Base-by-base conservation (phyloP, 495 filamentous ascomycete species). In the Pyrenopolyporus hunteri region DNA sequence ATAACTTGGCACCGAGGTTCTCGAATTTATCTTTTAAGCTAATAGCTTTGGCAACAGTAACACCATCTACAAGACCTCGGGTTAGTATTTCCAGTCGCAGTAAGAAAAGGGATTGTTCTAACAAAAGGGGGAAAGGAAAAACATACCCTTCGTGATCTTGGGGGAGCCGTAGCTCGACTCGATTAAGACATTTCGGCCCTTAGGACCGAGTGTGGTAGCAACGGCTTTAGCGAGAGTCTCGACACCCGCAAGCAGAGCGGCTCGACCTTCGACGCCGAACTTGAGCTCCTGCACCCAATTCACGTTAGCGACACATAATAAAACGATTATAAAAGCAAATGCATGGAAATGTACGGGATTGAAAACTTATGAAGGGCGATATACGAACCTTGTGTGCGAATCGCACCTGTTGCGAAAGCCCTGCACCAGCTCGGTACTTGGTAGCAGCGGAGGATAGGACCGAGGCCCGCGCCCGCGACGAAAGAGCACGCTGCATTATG, bases 21-120 rank as follows among this genome's bases (percentile, higher is more conserved):
- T 98, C 95, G 78, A 97, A 98, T 78, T 98, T 98, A 82, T 98
- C 94, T 84, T 98, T 87, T 42, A 98, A 85, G 61, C 85, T 86
- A 68, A 98, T 91, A 52, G 93, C 93, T 79, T 86, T 89, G 66
- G 92, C 92, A 69, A 97, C 92, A 63, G 90, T 96, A 29, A 97
- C 92, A 87, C 92, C 92, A 77, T 97, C 92, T 96, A 55, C 22
- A 53, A n/a, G n/a, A 54, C 40, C 37, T 49, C 50, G 40, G 14
- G 58, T 75, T 53, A 71, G 60, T 57, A 49, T 54, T 29, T 14
- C 10, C 2, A 28, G 9, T 35, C 10, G 22, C 16, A 19, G 28
- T 33, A 19, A 13, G 7, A 33, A 32, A 31, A 26, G 46, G n/a
- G n/a, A n/a, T n/a, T n/a, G n/a, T n/a, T n/a, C n/a, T n/a, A n/a